These are phyloP conservation scores for Lasiodiplodia citricola DNA, from an alignment of 2,329 filamentous ascomycete genomes.

Conservation along the genomic window DNA sequence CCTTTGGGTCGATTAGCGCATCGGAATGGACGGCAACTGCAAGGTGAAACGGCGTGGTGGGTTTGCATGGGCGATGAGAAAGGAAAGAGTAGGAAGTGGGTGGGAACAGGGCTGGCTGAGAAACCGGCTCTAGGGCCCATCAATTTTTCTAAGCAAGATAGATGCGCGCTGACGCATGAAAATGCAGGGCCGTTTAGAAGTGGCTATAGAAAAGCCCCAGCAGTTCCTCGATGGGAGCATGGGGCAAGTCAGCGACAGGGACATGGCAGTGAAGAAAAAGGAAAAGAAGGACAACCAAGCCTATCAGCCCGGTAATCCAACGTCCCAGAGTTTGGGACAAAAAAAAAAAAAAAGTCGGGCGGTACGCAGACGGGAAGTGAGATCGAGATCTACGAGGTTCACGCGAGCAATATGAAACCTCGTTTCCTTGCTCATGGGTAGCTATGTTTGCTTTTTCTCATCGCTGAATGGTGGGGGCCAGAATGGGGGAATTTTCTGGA, in stretches of 20 bases:
- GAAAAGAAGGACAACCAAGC: background rate
- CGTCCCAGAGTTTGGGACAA: background rate
- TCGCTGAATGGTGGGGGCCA: background rate
- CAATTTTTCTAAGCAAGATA: background rate
- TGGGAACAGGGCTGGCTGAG: background rate
- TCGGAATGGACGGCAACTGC: background rate
- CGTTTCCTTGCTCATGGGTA: background rate
- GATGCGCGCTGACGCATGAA: background rate
- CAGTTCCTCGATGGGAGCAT: background rate
- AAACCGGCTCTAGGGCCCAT: background rate
- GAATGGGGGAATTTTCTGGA: conserved; percentile 6
- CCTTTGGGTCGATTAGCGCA: background rate
- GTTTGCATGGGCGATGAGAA: background rate
- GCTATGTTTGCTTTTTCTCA: background rate
- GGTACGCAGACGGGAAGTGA: background rate
- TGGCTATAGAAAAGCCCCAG: background rate
- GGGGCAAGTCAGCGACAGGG: background rate
- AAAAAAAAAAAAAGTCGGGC: background rate
- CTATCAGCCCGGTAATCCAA: background rate
- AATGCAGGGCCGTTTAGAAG: conserved; percentile 1
- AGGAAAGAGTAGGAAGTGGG: background rate
- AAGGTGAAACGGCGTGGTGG: background rate
- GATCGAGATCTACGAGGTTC: conserved; percentile 3
- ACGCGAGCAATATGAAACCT: background rate
- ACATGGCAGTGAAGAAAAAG: background rate